A percentile compares a stretch with the other conserved stretches of the same genome.
These are phyloP conservation scores for Rehmannia glutinosa DNA, from an alignment of 257 asterid species.

Conservation along the genomic window DNA sequence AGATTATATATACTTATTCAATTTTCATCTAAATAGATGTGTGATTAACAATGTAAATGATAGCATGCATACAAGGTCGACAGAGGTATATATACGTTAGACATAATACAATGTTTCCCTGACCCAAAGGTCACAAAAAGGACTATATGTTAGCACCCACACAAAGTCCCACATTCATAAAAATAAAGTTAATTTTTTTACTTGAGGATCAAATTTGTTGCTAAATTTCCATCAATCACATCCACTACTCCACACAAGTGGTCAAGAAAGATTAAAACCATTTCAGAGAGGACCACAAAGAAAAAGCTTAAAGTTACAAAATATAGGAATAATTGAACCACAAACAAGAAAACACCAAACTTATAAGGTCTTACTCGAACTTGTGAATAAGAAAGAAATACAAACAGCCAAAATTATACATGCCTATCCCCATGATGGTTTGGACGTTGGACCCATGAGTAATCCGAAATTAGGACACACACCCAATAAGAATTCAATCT, in stretches of 20 bases:
- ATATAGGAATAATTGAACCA: slow-evolving; percentile 36
- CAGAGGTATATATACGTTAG: too few relatives aligned
- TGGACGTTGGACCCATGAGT: slow-evolving; percentile 26
- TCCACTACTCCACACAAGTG: slow-evolving; percentile 27
- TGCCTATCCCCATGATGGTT: slow-evolving; percentile 8
- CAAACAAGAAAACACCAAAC: slow-evolving; percentile 26
- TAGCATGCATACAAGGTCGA: too few relatives aligned
- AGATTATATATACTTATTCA: too few relatives aligned
- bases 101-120: too few relatives aligned
- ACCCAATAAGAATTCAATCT: slow-evolving; percentile 46
- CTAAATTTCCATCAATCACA: slow-evolving; percentile 11
- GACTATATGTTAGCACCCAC: too few relatives aligned
- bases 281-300: slow-evolving; percentile 46
- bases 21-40: too few relatives aligned
- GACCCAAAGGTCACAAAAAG: too few relatives aligned
- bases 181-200: too few relatives aligned
- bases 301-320: background rate
- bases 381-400: background rate
- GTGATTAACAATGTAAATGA: too few relatives aligned
- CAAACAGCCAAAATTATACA: background rate
- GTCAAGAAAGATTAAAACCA: slow-evolving; percentile 19
- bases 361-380: slow-evolving; percentile 12
- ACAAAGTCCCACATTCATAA: too few relatives aligned
- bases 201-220: too few relatives aligned
- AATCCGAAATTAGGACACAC: slow-evolving; percentile 36